Conservation (phyloP, 2,329 filamentous ascomycete genomes). For the Verticillium nonalfalfae region DNA sequence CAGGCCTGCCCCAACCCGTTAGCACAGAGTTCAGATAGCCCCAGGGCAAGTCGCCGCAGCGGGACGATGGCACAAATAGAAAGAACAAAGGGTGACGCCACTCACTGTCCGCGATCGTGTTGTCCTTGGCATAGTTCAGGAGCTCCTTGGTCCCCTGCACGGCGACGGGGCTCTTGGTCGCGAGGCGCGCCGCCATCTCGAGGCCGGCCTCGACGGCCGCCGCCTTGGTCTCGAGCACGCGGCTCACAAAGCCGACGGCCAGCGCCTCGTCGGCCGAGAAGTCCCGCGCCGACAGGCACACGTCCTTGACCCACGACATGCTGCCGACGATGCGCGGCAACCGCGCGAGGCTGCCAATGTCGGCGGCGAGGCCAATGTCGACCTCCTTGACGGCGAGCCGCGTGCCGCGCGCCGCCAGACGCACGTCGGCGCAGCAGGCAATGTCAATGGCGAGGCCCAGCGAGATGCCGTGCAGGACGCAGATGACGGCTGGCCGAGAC, state of each 20-base stretch:
- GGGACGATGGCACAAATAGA: not conserved
- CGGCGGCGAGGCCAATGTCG: conserved; percentile 73
- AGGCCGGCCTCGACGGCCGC: conserved; percentile 57
- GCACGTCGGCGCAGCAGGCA: conserved; percentile 62
- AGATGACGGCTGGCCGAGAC: conserved; percentile 60
- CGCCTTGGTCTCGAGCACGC: conserved; percentile 57
- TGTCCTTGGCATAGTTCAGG: conserved; percentile 74
- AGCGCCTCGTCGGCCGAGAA: conserved; percentile 66
- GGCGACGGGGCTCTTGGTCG: conserved; percentile 79
- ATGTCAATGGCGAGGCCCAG: conserved; percentile 76
- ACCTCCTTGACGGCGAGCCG: conserved; percentile 73
- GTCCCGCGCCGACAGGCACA: conserved; percentile 63
- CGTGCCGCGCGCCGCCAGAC: conserved; percentile 54
- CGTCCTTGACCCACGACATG: conserved; percentile 73
- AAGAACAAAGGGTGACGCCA: conserved; percentile 9
- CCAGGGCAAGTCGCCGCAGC: too few relatives aligned
- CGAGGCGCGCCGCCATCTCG: conserved; percentile 58
- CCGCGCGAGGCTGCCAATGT: conserved; percentile 68
- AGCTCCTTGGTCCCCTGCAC: conserved; percentile 85
- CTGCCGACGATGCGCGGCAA: conserved; percentile 69
- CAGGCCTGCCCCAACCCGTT: conserved; percentile 43
- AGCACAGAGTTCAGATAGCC: not conserved
- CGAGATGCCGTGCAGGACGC: conserved; percentile 70
- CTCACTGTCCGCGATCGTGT: conserved; percentile 68
- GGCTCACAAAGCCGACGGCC: conserved; percentile 63